Evolutionary conservation across 345 rosid genomes (phyloP), one percentile per base, ranked within the genome.

Genomic region (Psidium friedrichsthalianum): DNA sequence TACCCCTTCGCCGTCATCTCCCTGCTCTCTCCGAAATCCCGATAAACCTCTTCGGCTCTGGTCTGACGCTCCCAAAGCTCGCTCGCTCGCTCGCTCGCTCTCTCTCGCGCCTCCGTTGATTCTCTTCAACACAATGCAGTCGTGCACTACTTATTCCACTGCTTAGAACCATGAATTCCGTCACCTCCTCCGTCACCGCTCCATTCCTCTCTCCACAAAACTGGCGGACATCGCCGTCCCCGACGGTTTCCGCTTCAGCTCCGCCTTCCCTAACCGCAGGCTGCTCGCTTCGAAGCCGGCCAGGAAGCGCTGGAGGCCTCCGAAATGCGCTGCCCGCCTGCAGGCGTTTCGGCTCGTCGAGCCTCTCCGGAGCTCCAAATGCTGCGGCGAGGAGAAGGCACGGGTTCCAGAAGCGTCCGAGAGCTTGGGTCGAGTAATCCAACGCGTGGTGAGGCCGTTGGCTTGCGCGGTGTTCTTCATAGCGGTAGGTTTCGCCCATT

Each of bases 401-500:
- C 49, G 40, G 59, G 74, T 56, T 59, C 49, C 32, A 16, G 87
- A 82, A 83, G 74, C 27, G 74, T 40, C n/a, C 32, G 47, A 20
- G 74, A 83, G 76, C 54, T 76, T 83, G 87, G 21, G 29, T 36
- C 40, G 81, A 56, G 76, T 87, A n/a, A 25, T 93, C 82, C 86
- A 86, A 83, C 87, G 88, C 54, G 78, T 92, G 36, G 86, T 91
- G 1, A 93, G 89, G 90, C 89, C 91, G 56, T 61, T 95, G 78
- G 92, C 88, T 21, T 93, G 87, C 87, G 89, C 91, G 22, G 88
- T 95, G 86, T 86, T 92, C 88, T 95, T 93, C 87, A 83, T 95
- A 84, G 96, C 95, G 82, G 84, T 92, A 58, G 97, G 98, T 82
- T 90, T 95, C 85, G 86, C 88, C 18, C 94, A 49, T 52, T 92